Conservation (phyloP, 2,329 filamentous ascomycete species). For the Penicillium sp. region DNA sequence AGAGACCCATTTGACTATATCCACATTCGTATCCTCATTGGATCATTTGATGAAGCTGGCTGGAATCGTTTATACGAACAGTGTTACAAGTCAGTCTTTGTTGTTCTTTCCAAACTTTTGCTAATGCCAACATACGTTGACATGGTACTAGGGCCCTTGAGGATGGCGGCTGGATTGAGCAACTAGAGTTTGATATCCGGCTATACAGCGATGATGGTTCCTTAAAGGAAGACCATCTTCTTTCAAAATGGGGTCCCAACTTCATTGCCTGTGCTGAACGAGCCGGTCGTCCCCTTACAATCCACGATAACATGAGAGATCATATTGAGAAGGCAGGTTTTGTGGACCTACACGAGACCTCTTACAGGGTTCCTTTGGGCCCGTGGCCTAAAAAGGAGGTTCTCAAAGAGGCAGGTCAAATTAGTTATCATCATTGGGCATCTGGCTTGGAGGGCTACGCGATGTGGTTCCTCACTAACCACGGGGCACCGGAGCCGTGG, state of each 20-base stretch:
- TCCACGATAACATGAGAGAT: constrained; percentile 26
- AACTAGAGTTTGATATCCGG: constrained; percentile 15
- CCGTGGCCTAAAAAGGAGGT: constrained; percentile 50
- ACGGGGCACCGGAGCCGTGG: constrained; percentile 20
- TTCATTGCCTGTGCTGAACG: constrained; percentile 23
- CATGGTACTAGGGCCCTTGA: constrained; percentile 5
- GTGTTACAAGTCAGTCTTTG: constrained; percentile 11
- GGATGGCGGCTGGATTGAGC: constrained; percentile 19
- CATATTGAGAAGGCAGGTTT: constrained; percentile 23
- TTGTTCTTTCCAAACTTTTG: not conserved
- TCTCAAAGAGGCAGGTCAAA: constrained; percentile 51
- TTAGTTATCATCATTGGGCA: constrained; percentile 22
- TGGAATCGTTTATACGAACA: constrained; percentile 13
- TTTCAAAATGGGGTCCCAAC: constrained; percentile 16
- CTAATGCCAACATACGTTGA: not conserved
- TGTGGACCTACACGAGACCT: constrained; percentile 51
- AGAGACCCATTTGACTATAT: constrained; percentile 25
- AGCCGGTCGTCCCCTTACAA: constrained; percentile 24
- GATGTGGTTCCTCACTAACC: constrained; percentile 29
- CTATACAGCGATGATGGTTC: constrained; percentile 15
- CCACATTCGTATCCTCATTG: constrained; percentile 19
- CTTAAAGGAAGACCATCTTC: constrained; percentile 11
- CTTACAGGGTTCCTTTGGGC: constrained; percentile 55
- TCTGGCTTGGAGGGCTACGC: constrained; percentile 29
- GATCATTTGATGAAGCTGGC: constrained; percentile 10